These are phyloP conservation scores for Globisporangium carolinianum DNA, from an alignment of 352 stramenopile species.

Conservation along the genomic window DNA sequence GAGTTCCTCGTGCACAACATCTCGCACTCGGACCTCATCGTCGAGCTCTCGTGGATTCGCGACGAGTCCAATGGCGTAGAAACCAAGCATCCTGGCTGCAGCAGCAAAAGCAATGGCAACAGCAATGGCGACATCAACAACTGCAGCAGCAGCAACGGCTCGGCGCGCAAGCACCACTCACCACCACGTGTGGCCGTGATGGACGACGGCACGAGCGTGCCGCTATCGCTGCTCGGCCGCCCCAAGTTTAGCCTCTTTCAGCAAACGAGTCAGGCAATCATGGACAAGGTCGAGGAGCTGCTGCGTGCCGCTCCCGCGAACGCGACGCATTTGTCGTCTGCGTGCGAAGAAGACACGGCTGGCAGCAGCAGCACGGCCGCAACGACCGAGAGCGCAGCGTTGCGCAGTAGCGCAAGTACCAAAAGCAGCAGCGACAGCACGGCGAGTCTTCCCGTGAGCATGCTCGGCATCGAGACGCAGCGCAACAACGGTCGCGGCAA, in stretches of 20 bases:
- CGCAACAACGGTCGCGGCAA: too few species aligned
- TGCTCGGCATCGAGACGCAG: too few species aligned
- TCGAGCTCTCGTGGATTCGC: conserved; percentile 83
- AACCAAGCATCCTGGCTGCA: not conserved
- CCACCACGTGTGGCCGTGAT: conserved; percentile 8
- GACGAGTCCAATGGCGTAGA: conserved; percentile 18
- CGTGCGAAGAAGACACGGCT: too few species aligned
- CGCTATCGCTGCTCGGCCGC: conserved; percentile 53
- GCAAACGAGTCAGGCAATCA: conserved; percentile 64
- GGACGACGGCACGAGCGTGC: conserved; percentile 18
- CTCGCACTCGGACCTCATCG: conserved; percentile 93
- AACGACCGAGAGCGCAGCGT: too few species aligned
- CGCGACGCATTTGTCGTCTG: too few species aligned
- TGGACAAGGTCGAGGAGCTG: conserved; percentile 34
- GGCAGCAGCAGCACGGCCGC: too few species aligned
- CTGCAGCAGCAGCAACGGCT: too few species aligned
- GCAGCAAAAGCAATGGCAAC: not conserved
- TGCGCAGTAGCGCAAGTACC: too few species aligned
- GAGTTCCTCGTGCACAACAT: conserved; percentile 97
- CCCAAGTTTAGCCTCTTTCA: conserved; percentile 89
- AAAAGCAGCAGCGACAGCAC: too few species aligned
- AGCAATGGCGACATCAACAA: conserved; percentile 2
- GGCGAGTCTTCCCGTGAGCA: too few species aligned
- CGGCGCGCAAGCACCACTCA: too few species aligned
- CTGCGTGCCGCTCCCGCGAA: conserved; percentile 14